phyloP scores from a whole-genome alignment of 1,284 basidiomycete species.

The Mycena sp. region DNA sequence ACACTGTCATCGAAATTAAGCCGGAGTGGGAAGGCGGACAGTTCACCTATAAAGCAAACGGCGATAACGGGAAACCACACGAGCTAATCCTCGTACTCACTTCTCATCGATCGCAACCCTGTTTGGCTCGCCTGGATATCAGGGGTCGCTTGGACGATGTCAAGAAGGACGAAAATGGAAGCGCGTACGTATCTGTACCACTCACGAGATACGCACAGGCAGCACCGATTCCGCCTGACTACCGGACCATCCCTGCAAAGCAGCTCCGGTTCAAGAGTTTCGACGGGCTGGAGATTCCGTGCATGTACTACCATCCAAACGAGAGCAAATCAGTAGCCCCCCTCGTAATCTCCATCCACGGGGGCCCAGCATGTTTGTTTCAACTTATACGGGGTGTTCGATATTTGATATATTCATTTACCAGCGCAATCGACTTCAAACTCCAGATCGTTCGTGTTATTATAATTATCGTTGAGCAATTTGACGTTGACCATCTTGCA shows the following conservation, averaged over 20 bases:
- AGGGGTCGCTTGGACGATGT: slow-evolving; percentile 12
- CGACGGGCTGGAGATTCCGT: slow-evolving; percentile 29
- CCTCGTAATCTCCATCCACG: slow-evolving; percentile 27
- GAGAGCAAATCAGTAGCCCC: slow-evolving; percentile 21
- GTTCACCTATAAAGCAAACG: slow-evolving; percentile 2
- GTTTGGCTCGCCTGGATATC: slow-evolving; percentile 23
- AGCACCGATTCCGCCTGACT: slow-evolving; percentile 16
- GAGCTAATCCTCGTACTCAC: slow-evolving; percentile 14
- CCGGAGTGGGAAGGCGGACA: slow-evolving; percentile 26
- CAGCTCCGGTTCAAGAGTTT: slow-evolving; percentile 28
- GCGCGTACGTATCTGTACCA: slow-evolving; percentile 23
- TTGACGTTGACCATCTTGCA: neutral
- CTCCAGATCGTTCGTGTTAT: slow-evolving; percentile 12
- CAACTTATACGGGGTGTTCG: neutral
- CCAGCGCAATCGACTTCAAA: slow-evolving; percentile 23
- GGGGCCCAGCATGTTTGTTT: slow-evolving; percentile 22
- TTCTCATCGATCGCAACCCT: slow-evolving; percentile 17
- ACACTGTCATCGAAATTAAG: slow-evolving; percentile 24
- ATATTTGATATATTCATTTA: neutral
- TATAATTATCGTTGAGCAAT: neutral
- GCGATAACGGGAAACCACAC: slow-evolving; percentile 9
- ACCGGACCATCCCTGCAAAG: slow-evolving; percentile 21
- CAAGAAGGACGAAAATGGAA: slow-evolving; percentile 17
- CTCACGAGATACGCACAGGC: slow-evolving; percentile 24
- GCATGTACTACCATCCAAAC: slow-evolving; percentile 32